Base-by-base conservation (phyloP, 306 rosid species). In the Potentilla sterilis region DNA sequence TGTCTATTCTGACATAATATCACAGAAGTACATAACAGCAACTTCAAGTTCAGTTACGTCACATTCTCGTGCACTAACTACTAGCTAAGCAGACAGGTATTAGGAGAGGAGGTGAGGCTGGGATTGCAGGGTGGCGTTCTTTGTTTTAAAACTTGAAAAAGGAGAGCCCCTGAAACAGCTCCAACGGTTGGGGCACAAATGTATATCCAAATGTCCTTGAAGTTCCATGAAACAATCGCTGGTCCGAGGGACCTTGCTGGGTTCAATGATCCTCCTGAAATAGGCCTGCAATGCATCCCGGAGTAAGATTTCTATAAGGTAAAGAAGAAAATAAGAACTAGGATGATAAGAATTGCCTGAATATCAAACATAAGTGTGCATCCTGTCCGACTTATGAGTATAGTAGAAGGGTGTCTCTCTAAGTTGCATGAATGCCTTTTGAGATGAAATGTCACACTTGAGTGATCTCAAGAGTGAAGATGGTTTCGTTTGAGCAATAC, bases 171-270 rank as follows among this genome's bases (percentile, higher is more conserved):
- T 43, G 88, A 78, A 4, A 87, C 67, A 37, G 91, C 93, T 82
- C 98, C 98, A 58, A 41, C 68, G 15, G 41, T 75, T 5, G 97
- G 97, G 63, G 93, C 98, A 47, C 86, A 55, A n/a, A 89, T 75
- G 66, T 89, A 93, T 69, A 90, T 85, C 97, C 97, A 91, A 6
- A 89, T 80, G 81, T 81, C 81, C 19, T 83, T 76, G 72, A 89
- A 93, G 78, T 90, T 83, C 88, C 94, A 85, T 62, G 98, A 69
- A 28, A 89, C 44, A 34, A 93, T 85, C 66, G 97, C 97, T 59
- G 97, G 96, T 35, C 98, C 97, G 32, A 93, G 54, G 43, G 97
- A 93, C 82, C 98, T 91, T 77, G 96, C 93, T 34, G 98, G 98
- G 69, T 91, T 93, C 98, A 93, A 75, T 69, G 97, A 91, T 72